Conservation (phyloP, 371 early-diverging fungal genomes). For the Mortierella sp. region DNA sequence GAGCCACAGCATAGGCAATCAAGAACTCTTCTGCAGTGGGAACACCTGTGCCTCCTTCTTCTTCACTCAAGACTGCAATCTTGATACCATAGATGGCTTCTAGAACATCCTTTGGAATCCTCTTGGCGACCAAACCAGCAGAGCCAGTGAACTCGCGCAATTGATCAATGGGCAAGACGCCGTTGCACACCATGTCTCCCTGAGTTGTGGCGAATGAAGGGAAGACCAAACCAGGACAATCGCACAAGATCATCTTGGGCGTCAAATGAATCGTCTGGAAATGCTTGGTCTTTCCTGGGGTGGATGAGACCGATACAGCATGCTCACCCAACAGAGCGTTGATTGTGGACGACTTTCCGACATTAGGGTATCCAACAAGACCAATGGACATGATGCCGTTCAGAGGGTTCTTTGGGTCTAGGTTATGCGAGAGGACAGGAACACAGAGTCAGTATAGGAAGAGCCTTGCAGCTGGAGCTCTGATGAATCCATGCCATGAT, state of each 20-base stretch:
- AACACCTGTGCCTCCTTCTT: constrained; percentile 84
- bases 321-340: constrained; percentile 97
- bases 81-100: constrained; percentile 94
- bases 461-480: background rate
- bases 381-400: constrained; percentile 84
- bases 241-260: constrained; percentile 89
- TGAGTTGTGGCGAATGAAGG: constrained; percentile 98
- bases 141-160: constrained; percentile 96
- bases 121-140: constrained; percentile 79
- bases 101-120: constrained; percentile 92
- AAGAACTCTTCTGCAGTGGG: constrained; percentile 88
- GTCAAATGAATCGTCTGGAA: constrained; percentile 96
- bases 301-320: constrained; percentile 95
- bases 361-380: constrained; percentile 99
- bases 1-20: constrained; percentile 85
- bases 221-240: constrained; percentile 99
- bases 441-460: background rate
- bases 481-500: background rate
- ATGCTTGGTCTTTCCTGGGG: constrained; percentile 99
- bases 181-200: constrained; percentile 98
- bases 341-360: constrained; percentile 99
- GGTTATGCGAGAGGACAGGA: background rate
- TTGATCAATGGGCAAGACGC: constrained; percentile 99
- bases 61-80: constrained; percentile 78
- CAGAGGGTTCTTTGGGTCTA: constrained; percentile 56